A percentile compares a stretch with the other conserved stretches of the same genome.
phyloP scores from a whole-genome alignment of 345 rosid species.

The Eucalyptus globulus region DNA sequence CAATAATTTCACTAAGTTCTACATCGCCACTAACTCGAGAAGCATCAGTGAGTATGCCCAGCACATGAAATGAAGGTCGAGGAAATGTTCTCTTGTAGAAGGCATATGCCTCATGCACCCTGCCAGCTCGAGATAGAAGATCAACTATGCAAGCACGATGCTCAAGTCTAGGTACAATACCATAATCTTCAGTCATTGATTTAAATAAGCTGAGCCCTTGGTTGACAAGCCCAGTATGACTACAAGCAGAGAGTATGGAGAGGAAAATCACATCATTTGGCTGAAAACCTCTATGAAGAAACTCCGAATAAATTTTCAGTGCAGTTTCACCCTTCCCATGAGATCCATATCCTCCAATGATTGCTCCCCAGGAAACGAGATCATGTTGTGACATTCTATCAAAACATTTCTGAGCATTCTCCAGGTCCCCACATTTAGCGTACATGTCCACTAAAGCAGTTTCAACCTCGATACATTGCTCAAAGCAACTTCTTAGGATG shows the following conservation, averaged over 20 bases:
- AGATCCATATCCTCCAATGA: constrained; percentile 65
- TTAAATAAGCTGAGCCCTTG: constrained; percentile 47
- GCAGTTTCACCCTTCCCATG: constrained; percentile 74
- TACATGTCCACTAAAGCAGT: constrained; percentile 78
- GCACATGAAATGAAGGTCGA: constrained; percentile 20
- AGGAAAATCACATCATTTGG: constrained; percentile 66
- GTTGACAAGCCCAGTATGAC: constrained; percentile 61
- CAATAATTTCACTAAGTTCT: constrained; percentile 21
- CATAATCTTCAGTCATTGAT: constrained; percentile 34
- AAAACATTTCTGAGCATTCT: constrained; percentile 55
- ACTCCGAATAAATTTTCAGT: constrained; percentile 32
- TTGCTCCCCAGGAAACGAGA: constrained; percentile 54
- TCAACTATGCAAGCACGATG: constrained; percentile 51
- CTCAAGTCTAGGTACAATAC: constrained; percentile 36
- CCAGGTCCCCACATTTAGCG: constrained; percentile 63
- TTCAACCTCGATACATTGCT: constrained; percentile 27
- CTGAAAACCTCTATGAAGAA: constrained; percentile 41
- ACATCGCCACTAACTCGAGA: constrained; percentile 18
- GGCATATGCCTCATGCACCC: constrained; percentile 39
- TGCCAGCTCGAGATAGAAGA: constrained; percentile 48
- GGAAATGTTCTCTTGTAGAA: constrained; percentile 33
- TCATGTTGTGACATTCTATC: constrained; percentile 30
- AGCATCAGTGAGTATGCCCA: constrained; percentile 48
- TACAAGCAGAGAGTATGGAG: constrained; percentile 62
- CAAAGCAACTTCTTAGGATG: constrained; percentile 30